Conservation (phyloP, 73 alveolate genomes). For the Breviolum minutum region DNA sequence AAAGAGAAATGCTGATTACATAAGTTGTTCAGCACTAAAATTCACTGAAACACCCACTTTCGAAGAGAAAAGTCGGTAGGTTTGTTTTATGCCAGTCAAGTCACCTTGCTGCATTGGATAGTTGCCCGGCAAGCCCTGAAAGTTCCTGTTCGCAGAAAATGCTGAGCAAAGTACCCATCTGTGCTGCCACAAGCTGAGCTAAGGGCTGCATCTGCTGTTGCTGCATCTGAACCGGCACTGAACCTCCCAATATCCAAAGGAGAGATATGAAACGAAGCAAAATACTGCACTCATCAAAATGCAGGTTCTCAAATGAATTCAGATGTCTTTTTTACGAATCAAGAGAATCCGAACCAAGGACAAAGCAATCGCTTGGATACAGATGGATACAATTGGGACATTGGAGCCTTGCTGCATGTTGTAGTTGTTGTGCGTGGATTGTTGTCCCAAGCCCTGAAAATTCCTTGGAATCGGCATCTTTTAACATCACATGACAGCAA, state of each 20-base stretch:
- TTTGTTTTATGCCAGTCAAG: neutral
- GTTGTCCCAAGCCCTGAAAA: slow-evolving; percentile 46
- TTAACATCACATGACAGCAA: neutral
- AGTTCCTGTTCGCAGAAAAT: neutral
- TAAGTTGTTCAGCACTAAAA: too few species aligned
- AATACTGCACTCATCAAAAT: neutral
- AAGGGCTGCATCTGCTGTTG: slow-evolving; percentile 27
- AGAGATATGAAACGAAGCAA: neutral
- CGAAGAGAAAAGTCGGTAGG: too few species aligned
- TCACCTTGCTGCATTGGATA: slow-evolving; percentile 49
- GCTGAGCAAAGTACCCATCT: neutral
- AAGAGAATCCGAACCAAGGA: too few species aligned
- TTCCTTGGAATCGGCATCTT: neutral
- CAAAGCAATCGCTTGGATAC: too few species aligned
- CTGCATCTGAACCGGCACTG: slow-evolving; percentile 30
- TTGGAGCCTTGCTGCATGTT: slow-evolving; percentile 37
- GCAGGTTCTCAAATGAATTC: too few species aligned
- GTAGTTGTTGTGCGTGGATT: slow-evolving; percentile 16
- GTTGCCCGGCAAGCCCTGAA: slow-evolving; percentile 53
- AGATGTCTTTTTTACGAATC: too few species aligned
- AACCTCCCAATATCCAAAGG: neutral
- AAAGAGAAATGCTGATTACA: too few species aligned
- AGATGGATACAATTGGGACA: too few species aligned
- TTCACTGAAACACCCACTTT: too few species aligned
- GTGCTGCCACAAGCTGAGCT: neutral